phyloP scores from a whole-genome alignment of 441 rosid genomes.

The Erodium chrysanthum region DNA sequence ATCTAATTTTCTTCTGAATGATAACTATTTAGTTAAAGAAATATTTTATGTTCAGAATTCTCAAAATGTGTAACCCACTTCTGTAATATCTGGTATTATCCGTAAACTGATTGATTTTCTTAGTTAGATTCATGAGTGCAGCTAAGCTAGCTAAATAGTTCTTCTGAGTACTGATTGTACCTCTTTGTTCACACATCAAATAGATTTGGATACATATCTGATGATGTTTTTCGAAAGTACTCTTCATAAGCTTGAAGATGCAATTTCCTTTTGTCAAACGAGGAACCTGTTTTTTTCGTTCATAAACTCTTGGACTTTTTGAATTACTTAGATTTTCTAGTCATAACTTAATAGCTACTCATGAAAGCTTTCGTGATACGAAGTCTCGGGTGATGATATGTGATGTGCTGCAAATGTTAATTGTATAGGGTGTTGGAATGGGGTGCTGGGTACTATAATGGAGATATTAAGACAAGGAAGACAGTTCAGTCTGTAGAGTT shows the following conservation, averaged over 20 bases:
- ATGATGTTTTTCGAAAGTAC: not conserved
- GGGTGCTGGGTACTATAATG: conserved; percentile 92
- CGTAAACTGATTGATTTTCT: not conserved
- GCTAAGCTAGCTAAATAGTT: conserved; percentile 3
- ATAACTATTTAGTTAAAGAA: not conserved
- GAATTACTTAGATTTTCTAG: not conserved
- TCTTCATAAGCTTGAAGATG: not conserved
- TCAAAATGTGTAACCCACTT: not conserved
- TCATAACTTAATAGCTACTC: no score
- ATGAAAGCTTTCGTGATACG: no score
- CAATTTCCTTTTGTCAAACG: not conserved
- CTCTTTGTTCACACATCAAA: not conserved
- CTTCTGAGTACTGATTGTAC: not conserved
- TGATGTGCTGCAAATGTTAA: conserved; percentile 2
- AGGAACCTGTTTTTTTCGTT: no score
- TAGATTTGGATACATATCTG: not conserved
- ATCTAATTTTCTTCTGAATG: not conserved
- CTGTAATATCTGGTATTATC: not conserved
- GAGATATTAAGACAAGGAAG: conserved; percentile 91
- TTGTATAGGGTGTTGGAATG: conserved; percentile 61
- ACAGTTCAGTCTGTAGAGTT: conserved; percentile 72
- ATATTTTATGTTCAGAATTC: not conserved
- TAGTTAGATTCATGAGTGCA: not conserved
- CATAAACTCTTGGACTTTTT: not conserved
- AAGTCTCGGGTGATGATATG: no score